phyloP scores from a whole-genome alignment of 2,329 filamentous ascomycete species.

The Grosmannia serpens region DNA sequence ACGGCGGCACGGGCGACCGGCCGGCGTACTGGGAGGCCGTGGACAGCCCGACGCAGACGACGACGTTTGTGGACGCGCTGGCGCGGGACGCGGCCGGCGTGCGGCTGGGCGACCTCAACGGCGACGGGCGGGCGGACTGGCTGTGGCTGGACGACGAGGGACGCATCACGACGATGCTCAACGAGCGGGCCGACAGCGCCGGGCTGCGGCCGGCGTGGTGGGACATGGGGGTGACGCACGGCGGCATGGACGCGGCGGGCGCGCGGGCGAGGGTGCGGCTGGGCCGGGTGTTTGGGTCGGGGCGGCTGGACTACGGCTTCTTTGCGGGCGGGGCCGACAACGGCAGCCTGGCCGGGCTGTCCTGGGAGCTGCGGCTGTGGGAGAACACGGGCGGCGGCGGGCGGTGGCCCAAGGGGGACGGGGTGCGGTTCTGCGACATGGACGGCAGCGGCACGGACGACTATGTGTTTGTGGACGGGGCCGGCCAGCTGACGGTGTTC shows the following conservation, averaged over 20 bases:
- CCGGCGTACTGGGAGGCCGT: slow-evolving; percentile 10
- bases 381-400: slow-evolving; percentile 15
- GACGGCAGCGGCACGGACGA: slow-evolving; percentile 16
- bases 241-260: neutral
- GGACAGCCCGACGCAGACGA: neutral
- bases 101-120: neutral
- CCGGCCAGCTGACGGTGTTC: slow-evolving; percentile 10
- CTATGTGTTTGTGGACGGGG: slow-evolving; percentile 14
- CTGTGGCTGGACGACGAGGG: neutral
- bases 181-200: neutral
- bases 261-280: slow-evolving; percentile 13
- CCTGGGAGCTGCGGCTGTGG: slow-evolving; percentile 5
- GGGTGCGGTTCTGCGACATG: slow-evolving; percentile 20
- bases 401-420: slow-evolving; percentile 16
- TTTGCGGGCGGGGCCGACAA: neutral
- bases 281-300: slow-evolving; percentile 14
- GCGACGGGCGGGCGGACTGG: neutral
- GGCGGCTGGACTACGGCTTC: neutral
- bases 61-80: neutral
- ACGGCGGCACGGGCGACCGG: slow-evolving; percentile 17
- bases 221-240: neutral
- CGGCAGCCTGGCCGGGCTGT: too few species aligned
- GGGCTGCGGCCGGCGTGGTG: neutral
- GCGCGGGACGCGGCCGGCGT: neutral
- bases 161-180: neutral